Conservation (phyloP, 495 filamentous ascomycete species). For the Lasiosphaeria ovina region DNA sequence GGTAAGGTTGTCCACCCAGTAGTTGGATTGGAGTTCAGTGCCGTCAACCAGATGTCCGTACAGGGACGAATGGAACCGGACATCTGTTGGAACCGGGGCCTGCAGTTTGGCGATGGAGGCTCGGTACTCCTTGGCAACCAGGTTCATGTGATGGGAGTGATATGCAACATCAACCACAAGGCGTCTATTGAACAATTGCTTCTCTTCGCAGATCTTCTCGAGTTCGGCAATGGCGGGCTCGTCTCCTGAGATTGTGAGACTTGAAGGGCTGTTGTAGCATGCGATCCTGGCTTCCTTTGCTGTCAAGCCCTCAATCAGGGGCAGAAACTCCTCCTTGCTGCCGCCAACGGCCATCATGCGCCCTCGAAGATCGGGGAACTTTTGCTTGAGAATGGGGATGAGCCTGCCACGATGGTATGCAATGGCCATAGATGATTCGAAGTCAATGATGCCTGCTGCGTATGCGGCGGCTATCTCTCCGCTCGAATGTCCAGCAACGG, state of each 20-base stretch:
- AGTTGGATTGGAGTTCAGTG: slow-evolving; percentile 40
- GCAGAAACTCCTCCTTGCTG: slow-evolving; percentile 40
- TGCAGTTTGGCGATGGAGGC: slow-evolving; percentile 31
- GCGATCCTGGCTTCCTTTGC: slow-evolving; percentile 44
- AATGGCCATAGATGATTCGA: slow-evolving; percentile 52
- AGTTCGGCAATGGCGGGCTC: slow-evolving; percentile 49
- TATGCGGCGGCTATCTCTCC: slow-evolving; percentile 60
- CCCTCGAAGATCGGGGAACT: slow-evolving; percentile 34
- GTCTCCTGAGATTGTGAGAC: slow-evolving; percentile 60
- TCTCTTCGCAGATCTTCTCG: slow-evolving; percentile 40
- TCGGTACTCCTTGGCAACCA: slow-evolving; percentile 43
- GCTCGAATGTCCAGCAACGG: slow-evolving; percentile 60
- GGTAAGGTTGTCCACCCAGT: slow-evolving; percentile 46
- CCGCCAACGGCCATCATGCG: slow-evolving; percentile 53
- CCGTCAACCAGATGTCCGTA: slow-evolving; percentile 30
- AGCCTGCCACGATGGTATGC: slow-evolving; percentile 46
- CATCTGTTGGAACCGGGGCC: slow-evolving; percentile 30
- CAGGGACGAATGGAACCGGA: slow-evolving; percentile 43
- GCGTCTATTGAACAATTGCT: slow-evolving; percentile 50
- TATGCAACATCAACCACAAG: slow-evolving; percentile 61
- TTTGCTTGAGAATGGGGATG: slow-evolving; percentile 32
- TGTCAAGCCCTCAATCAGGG: slow-evolving; percentile 38
- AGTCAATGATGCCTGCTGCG: slow-evolving; percentile 42
- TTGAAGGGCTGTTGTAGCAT: slow-evolving; percentile 59
- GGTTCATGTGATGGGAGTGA: slow-evolving; percentile 62